Evolutionary conservation across 148 eudicot genomes (phyloP).

Genomic region (Nepenthes mirabilis): DNA sequence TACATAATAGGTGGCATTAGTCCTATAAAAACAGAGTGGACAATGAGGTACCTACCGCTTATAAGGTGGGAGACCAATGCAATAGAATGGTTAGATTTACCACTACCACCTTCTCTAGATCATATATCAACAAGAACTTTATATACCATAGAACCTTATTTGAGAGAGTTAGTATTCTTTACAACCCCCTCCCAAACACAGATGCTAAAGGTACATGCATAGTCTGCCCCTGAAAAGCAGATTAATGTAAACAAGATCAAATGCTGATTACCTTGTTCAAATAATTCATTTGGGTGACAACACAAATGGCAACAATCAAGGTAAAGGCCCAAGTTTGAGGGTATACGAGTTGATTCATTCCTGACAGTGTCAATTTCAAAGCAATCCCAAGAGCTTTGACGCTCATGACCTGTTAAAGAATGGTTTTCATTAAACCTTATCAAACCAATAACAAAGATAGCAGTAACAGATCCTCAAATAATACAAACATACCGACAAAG

Average conservation of each 20-base stretch:
- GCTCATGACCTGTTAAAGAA: slow-evolving; percentile 66
- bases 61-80: neutral
- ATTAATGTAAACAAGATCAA: neutral
- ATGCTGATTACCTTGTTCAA: slow-evolving; percentile 50
- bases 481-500: slow-evolving; percentile 51
- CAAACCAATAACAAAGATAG: neutral
- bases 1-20: neutral
- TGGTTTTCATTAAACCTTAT: neutral
- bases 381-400: slow-evolving; percentile 84
- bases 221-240: neutral
- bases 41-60: neutral
- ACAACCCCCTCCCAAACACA: neutral
- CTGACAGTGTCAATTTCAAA: slow-evolving; percentile 62
- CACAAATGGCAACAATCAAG: slow-evolving; percentile 43
- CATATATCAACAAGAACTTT: too few relatives aligned
- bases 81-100: too few relatives aligned
- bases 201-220: neutral
- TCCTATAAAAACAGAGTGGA: neutral
- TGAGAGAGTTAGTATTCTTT: too few relatives aligned
- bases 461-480: neutral
- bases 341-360: slow-evolving; percentile 60
- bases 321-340: slow-evolving; percentile 79
- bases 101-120: too few relatives aligned
- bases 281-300: slow-evolving; percentile 74
- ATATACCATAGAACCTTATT: too few relatives aligned